phyloP scores from a whole-genome alignment of 2,329 filamentous ascomycete species.

The Fragosphaeria purpurea region DNA sequence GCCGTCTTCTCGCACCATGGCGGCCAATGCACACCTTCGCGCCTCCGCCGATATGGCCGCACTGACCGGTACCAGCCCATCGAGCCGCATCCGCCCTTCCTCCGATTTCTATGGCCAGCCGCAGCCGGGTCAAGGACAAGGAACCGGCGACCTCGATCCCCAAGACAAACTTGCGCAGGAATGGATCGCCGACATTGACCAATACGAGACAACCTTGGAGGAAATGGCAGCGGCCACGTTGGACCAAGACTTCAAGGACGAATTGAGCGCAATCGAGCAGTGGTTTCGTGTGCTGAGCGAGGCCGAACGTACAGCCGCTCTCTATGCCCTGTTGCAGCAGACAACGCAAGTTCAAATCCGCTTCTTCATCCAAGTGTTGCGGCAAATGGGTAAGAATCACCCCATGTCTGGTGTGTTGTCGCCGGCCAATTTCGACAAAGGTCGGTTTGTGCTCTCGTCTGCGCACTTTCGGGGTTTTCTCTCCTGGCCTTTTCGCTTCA shows the following conservation, averaged over 20 bases:
- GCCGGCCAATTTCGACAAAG: constrained; percentile 93
- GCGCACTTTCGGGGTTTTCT: neutral
- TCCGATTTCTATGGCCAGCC: constrained; percentile 87
- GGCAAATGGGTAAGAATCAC: constrained; percentile 98
- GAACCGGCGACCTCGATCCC: constrained; percentile 62
- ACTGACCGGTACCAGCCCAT: constrained; percentile 54
- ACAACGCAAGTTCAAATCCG: constrained; percentile 98
- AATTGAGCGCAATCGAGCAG: constrained; percentile 96
- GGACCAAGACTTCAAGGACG: constrained; percentile 99
- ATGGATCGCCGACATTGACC: constrained; percentile 98
- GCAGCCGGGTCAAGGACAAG: constrained; percentile 57
- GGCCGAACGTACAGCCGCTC: constrained; percentile 85
- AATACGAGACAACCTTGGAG: constrained; percentile 96
- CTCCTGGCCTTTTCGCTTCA: neutral
- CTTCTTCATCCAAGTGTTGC: constrained; percentile 97
- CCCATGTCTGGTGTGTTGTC: constrained; percentile 94
- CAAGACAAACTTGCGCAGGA: constrained; percentile 93
- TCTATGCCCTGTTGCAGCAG: constrained; percentile 94
- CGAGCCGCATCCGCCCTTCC: constrained; percentile 79
- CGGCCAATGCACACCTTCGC: constrained; percentile 70
- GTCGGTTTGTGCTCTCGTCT: constrained; percentile 31
- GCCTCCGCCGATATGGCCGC: constrained; percentile 94
- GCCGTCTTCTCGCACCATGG: constrained; percentile 66
- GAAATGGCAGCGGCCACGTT: constrained; percentile 99
- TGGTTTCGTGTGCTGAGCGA: constrained; percentile 98